Base-by-base conservation (phyloP, 441 rosid genomes). In the Euphorbia corollata region DNA sequence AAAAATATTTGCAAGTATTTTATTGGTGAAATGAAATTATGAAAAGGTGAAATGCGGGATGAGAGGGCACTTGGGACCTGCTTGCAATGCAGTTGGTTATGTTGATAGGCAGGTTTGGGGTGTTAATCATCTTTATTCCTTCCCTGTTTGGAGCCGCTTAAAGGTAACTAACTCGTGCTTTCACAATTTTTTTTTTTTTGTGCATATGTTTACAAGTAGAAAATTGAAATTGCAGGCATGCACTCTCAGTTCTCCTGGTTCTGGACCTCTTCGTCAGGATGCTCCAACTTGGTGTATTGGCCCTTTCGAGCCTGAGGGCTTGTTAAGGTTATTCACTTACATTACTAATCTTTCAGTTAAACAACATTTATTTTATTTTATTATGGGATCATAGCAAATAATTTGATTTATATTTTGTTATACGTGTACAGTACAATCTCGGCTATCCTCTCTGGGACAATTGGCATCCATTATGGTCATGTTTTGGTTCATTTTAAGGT, bases 231-330 rank as follows among this genome's bases (percentile, higher is more conserved):
- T 79, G 55, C 22, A 85, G 92, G 93, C 86, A 32, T 87, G 93
- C 71, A 85, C 90, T 34, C 65, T 74, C 68, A 82, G 85, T 69
- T 76, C 81, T 59, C 87, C 87, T 8, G 70, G 20, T 65, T 65
- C 84, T 2, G 86, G 87, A 36, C 80, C 81, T 51, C 45, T 78
- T 19, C 87, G 84, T 0, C 55, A 70, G 10, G 76, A 80, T 72
- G 93, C 90, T 38, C 87, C 88, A 6, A 48, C 0, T 39, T 87
- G 88, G 93, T 85, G 90, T 64, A 81, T 0, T 0, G 88, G 69
- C 59, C 90, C 92, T 55, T 87, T 82, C 22, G 90, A 87, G 68
- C 92, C 92, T 1, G 92, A 85, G 82, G 93, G 93, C 72, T 73
- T 84, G 68, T 67, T 87, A 72, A 87, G 93, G 87, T 85, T 32